Percentiles rank a stretch among this genome's conserved stretches.
Conservation (phyloP, 352 stramenopile genomes). For the Phytophthora palmivora region DNA sequence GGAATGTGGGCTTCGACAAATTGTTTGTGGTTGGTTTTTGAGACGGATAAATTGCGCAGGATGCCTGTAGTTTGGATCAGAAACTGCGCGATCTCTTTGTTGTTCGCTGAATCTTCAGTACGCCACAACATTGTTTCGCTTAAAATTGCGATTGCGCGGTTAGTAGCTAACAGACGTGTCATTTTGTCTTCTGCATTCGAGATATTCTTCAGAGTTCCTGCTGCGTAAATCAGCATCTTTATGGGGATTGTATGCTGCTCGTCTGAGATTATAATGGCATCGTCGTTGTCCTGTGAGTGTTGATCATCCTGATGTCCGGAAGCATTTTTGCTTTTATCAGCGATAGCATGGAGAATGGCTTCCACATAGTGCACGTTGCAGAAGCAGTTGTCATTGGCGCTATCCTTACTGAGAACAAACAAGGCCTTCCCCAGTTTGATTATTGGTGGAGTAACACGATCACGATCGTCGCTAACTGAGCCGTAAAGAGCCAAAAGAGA, state of each 20-base stretch:
- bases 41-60: slow-evolving; percentile 70
- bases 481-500: slow-evolving; percentile 50
- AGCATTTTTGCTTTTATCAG: slow-evolving; percentile 22
- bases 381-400: slow-evolving; percentile 65
- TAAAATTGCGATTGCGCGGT: slow-evolving; percentile 64
- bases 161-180: slow-evolving; percentile 65
- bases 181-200: slow-evolving; percentile 67
- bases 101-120: slow-evolving; percentile 8
- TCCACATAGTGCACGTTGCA: slow-evolving; percentile 75
- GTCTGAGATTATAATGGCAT: slow-evolving; percentile 1
- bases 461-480: slow-evolving; percentile 3
- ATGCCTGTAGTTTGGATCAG: slow-evolving; percentile 73
- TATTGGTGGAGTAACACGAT: slow-evolving; percentile 28
- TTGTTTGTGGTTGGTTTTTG: slow-evolving; percentile 73
- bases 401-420: slow-evolving; percentile 82
- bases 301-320: slow-evolving; percentile 7
- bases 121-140: slow-evolving; percentile 63
- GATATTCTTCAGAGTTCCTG: slow-evolving; percentile 79
- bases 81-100: slow-evolving; percentile 77
- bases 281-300: slow-evolving; percentile 11
- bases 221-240: slow-evolving; percentile 70
- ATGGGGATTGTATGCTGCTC: slow-evolving; percentile 21
- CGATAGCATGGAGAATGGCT: slow-evolving; percentile 52
- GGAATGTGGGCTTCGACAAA: slow-evolving; percentile 64
- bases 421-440: slow-evolving; percentile 60